phyloP scores from a whole-genome alignment of 805 yeast species.

The Lipomyces starkeyi region DNA sequence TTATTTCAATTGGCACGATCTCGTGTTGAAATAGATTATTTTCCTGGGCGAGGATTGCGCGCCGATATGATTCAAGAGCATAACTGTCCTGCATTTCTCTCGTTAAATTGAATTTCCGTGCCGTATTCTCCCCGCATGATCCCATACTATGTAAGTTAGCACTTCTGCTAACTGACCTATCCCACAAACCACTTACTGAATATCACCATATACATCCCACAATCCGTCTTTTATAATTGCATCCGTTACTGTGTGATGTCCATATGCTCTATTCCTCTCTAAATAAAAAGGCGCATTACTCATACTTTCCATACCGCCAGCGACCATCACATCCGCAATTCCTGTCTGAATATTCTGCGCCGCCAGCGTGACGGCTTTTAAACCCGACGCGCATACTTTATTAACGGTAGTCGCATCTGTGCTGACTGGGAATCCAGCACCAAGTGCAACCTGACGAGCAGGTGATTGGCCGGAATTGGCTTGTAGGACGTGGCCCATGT shows the following conservation, averaged over 20 bases:
- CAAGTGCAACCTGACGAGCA: constrained; percentile 95
- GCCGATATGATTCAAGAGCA: constrained; percentile 80
- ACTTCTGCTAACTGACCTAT: neutral
- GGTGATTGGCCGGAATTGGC: constrained; percentile 98
- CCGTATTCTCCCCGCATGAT: constrained; percentile 93
- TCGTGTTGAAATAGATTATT: constrained; percentile 78
- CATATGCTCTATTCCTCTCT: constrained; percentile 50
- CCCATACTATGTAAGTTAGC: constrained; percentile 69
- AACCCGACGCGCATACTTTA: constrained; percentile 97
- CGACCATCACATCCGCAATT: constrained; percentile 87
- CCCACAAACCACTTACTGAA: constrained; percentile 38
- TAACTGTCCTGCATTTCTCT: constrained; percentile 86
- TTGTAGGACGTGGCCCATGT: constrained; percentile 89
- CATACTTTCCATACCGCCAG: constrained; percentile 99
- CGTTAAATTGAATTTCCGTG: constrained; percentile 70
- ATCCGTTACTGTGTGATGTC: constrained; percentile 62
- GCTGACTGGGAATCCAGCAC: constrained; percentile 81
- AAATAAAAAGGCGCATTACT: constrained; percentile 89
- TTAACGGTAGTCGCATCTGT: constrained; percentile 89
- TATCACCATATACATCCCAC: constrained; percentile 80
- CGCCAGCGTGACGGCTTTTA: constrained; percentile 88
- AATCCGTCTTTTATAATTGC: constrained; percentile 78
- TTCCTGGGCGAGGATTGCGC: constrained; percentile 73
- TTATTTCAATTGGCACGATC: constrained; percentile 81
- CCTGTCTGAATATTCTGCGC: constrained; percentile 91